phyloP scores from a whole-genome alignment of 805 yeast species.

The Saccharomyces mikatae region DNA sequence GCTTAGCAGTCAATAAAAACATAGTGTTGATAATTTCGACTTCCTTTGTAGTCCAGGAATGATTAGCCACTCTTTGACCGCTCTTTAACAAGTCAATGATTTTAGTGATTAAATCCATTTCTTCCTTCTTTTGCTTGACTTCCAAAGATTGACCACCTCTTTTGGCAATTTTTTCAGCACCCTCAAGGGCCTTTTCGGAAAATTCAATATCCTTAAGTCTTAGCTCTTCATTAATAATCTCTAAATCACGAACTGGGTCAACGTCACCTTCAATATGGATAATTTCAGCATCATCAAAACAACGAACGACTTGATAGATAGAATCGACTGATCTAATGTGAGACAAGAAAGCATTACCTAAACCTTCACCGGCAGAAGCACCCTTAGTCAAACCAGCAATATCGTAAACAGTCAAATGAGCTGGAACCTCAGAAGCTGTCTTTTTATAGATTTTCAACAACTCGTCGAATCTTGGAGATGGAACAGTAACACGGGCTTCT shows the following conservation, averaged over 20 bases:
- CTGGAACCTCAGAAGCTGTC: slow-evolving; percentile 84
- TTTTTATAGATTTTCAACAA: slow-evolving; percentile 65
- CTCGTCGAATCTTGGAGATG: slow-evolving; percentile 78
- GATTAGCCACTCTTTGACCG: slow-evolving; percentile 84
- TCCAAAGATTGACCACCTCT: slow-evolving; percentile 88
- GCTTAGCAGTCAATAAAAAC: slow-evolving; percentile 89
- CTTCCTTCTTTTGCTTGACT: slow-evolving; percentile 82
- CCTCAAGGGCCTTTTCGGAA: slow-evolving; percentile 73
- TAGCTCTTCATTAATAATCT: slow-evolving; percentile 83
- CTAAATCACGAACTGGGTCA: slow-evolving; percentile 89
- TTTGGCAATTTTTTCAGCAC: slow-evolving; percentile 67
- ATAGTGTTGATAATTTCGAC: slow-evolving; percentile 82
- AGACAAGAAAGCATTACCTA: slow-evolving; percentile 94
- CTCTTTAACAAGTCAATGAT: slow-evolving; percentile 71
- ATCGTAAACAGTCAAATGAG: slow-evolving; percentile 86
- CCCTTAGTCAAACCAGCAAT: slow-evolving; percentile 98
- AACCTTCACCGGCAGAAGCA: slow-evolving; percentile 94
- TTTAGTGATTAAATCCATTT: slow-evolving; percentile 62
- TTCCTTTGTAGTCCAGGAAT: slow-evolving; percentile 82
- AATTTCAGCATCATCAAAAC: slow-evolving; percentile 96
- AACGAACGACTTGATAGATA: slow-evolving; percentile 93
- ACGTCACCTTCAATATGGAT: slow-evolving; percentile 96
- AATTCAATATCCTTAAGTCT: slow-evolving; percentile 96
- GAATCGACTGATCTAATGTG: slow-evolving; percentile 98
- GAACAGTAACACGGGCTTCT: slow-evolving; percentile 92